Base-by-base conservation (phyloP, 73 alveolate species). In the Symbiodinium pilosum region DNA sequence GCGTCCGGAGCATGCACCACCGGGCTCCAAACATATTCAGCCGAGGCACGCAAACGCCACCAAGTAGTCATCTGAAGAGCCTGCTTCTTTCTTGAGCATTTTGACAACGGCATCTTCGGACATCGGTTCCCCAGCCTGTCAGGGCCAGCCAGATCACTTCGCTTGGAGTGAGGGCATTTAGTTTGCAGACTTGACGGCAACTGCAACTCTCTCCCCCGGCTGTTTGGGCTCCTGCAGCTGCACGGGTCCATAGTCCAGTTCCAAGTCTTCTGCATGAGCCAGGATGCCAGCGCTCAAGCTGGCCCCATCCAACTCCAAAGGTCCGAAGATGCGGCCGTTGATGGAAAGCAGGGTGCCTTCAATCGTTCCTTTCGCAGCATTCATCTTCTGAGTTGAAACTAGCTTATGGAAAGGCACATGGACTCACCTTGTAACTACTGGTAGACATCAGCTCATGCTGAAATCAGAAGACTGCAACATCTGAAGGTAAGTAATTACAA, bases 311-410 rank as follows among this genome's bases (percentile, higher is more conserved):
- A 86, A n/a, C 28, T 54, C 64, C 94, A 56, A 20, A 12, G 94
- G 94, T 8, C 85, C 85, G 42, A 52, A 87, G 39, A 87, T 30
- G 34, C 94, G 94, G 40, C 94, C 94, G 43, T 87, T 87, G 69
- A 87, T 68, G 47, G 47, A 59, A 26, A 87, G 85, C n/a, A 75
- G 54, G 26, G 84, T 87, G 94, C 44, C 94, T 28, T 71, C 81
- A 26, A 64, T 32, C 81, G 34, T 38, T 64, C 81, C 81, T 64
- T 47, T 6, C n/a, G n/a, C n/a, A n/a, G n/a, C n/a, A n/a, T n/a
- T n/a, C n/a, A n/a, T n/a, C n/a, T n/a, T n/a, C n/a, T n/a, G n/a
- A n/a, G n/a, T n/a, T n/a, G n/a, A n/a, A n/a, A n/a, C n/a, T n/a
- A n/a, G n/a, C n/a, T n/a, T n/a, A n/a, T n/a, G 59, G 59, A 47